These are phyloP conservation scores for Termitomyces sp. DNA, from an alignment of 768 basidiomycete species.

Conservation along the genomic window DNA sequence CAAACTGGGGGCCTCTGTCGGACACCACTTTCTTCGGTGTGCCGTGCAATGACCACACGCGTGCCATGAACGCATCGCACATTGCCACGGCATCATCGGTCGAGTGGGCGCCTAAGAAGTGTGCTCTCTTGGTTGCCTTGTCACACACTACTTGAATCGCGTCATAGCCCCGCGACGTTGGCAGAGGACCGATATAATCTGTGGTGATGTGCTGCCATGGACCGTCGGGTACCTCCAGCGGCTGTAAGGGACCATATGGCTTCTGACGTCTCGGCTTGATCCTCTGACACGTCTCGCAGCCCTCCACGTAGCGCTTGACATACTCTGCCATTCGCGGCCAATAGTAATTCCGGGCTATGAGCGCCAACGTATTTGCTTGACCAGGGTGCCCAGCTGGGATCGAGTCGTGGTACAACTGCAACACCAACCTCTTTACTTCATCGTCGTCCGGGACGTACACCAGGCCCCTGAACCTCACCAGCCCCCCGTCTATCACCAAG, in stretches of 20 bases:
- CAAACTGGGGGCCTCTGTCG: background rate
- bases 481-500: background rate
- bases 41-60: background rate
- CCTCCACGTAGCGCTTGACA: conserved; percentile 13
- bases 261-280: background rate
- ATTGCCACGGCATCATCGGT: too few species aligned
- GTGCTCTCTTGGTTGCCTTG: too few species aligned
- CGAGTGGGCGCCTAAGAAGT: too few species aligned
- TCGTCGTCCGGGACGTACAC: background rate
- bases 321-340: too few species aligned
- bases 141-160: too few species aligned
- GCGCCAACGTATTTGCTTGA: background rate
- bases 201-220: too few species aligned
- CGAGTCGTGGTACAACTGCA: conserved; percentile 23
- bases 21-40: background rate
- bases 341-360: conserved; percentile 3
- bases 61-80: too few species aligned
- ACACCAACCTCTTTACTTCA: conserved; percentile 8
- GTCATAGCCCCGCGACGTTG: too few species aligned
- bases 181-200: too few species aligned
- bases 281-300: background rate
- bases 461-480: conserved; percentile 8
- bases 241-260: background rate
- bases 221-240: background rate
- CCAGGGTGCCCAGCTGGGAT: background rate